These are phyloP conservation scores for Cetradonia linearis DNA, from an alignment of 495 filamentous ascomycete species.

Conservation along the genomic window DNA sequence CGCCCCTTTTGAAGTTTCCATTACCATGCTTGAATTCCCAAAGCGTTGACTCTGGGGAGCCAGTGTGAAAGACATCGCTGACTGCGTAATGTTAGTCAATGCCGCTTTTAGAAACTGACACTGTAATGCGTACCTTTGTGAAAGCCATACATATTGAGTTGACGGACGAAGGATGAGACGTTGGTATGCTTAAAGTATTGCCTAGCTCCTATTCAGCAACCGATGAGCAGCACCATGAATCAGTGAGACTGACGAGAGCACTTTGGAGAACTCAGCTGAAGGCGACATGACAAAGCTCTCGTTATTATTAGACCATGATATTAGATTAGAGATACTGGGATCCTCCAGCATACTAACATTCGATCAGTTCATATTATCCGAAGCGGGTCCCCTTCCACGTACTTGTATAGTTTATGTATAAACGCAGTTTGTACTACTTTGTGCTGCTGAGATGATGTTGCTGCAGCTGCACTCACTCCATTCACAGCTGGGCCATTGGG, in stretches of 20 bases:
- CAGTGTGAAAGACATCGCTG: constrained; percentile 97
- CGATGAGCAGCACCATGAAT: constrained; percentile 13
- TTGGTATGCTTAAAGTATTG: constrained; percentile 99
- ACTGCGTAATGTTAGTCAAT: constrained; percentile 41
- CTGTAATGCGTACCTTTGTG: constrained; percentile 73
- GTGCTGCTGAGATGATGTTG: constrained; percentile 82
- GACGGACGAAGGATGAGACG: constrained; percentile 94
- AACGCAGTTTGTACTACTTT: constrained; percentile 99
- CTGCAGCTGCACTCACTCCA: constrained; percentile 47
- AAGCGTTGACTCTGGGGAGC: constrained; percentile 85
- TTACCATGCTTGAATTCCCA: constrained; percentile 99
- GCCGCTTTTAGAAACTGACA: no score
- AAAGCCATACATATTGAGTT: constrained; percentile 99
- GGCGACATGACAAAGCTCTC: constrained; percentile 99
- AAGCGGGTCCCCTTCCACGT: constrained; percentile 29
- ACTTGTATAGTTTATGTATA: constrained; percentile 99
- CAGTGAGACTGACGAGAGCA: constrained; percentile 65
- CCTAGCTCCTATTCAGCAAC: constrained; percentile 31
- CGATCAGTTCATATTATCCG: constrained; percentile 31
- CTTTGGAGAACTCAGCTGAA: constrained; percentile 95
- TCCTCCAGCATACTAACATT: constrained; percentile 85
- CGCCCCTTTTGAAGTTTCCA: constrained; percentile 92
- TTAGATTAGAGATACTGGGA: constrained; percentile 80
- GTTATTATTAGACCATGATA: constrained; percentile 85
- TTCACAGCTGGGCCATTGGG: constrained; percentile 37